Evolutionary conservation across 768 basidiomycete species (phyloP).

Genomic region (Leucocoprinus leucothites): DNA sequence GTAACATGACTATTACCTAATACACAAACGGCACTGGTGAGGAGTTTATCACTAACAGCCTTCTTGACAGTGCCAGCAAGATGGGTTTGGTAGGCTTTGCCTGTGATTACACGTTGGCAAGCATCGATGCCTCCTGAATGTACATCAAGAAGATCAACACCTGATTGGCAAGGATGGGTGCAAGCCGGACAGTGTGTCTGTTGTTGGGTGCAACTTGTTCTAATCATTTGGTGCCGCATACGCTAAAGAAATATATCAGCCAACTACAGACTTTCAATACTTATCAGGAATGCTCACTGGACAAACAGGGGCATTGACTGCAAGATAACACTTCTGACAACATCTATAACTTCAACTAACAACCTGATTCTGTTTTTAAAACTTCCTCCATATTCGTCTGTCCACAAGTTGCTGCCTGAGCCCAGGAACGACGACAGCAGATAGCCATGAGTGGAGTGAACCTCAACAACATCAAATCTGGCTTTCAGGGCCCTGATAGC

Average conservation of each 20-base stretch:
- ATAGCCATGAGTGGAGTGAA: conserved; percentile 67
- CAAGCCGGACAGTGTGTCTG: conserved; percentile 64
- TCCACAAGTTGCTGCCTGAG: conserved; percentile 58
- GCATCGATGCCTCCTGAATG: conserved; percentile 60
- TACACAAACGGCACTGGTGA: conserved; percentile 49
- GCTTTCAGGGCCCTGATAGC: conserved; percentile 52
- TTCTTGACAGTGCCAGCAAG: conserved; percentile 54
- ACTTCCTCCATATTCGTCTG: conserved; percentile 68
- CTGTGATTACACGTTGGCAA: conserved; percentile 32
- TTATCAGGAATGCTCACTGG: conserved; percentile 35
- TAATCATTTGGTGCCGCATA: conserved; percentile 76
- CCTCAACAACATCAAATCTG: conserved; percentile 60
- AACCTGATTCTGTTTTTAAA: conserved; percentile 69
- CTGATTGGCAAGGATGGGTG: conserved; percentile 57
- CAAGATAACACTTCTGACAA: conserved; percentile 58
- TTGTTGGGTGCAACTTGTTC: conserved; percentile 55
- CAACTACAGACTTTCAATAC: neutral
- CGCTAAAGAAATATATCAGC: conserved; percentile 25
- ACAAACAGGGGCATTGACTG: conserved; percentile 67
- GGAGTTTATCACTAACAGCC: conserved; percentile 31
- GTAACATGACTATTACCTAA: conserved; percentile 56
- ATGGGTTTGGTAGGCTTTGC: conserved; percentile 50
- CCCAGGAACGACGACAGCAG: conserved; percentile 55
- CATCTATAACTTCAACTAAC: conserved; percentile 60
- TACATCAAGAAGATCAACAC: conserved; percentile 76